Conservation (phyloP, 139 green algal species). For the Chlamydomonas sphaeroides region DNA sequence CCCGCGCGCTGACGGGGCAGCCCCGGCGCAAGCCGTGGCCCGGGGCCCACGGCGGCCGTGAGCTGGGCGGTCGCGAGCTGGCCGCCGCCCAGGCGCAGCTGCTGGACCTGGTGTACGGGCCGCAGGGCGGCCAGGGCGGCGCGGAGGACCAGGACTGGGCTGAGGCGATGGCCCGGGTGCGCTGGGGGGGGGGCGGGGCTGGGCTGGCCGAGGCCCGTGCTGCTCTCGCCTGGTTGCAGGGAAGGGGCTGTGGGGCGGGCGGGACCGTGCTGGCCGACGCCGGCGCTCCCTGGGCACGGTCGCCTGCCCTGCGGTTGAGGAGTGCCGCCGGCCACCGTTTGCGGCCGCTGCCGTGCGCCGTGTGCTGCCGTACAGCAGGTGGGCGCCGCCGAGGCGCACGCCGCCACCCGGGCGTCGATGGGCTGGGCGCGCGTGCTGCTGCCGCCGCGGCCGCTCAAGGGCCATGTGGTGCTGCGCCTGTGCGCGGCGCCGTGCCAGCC, state of each 20-base stretch:
- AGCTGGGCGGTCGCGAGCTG: neutral
- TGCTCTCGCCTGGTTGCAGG: neutral
- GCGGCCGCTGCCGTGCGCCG: neutral
- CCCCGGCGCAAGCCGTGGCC: neutral
- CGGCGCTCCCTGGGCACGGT: neutral
- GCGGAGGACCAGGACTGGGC: too few relatives aligned
- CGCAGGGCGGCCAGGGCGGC: neutral
- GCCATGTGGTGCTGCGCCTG: constrained; percentile 81
- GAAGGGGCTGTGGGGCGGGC: neutral
- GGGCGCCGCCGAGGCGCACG: too few relatives aligned
- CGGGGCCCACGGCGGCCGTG: neutral
- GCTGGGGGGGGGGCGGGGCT: too few relatives aligned
- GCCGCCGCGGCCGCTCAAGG: constrained; percentile 63
- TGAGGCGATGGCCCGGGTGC: too few relatives aligned
- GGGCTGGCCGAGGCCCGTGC: neutral
- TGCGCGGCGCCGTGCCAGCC: constrained; percentile 51
- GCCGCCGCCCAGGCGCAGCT: neutral
- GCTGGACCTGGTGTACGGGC: neutral
- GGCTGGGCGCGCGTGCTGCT: constrained; percentile 52
- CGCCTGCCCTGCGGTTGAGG: too few relatives aligned
- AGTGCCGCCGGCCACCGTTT: neutral
- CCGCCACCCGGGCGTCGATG: too few relatives aligned
- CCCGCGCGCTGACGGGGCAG: too few relatives aligned
- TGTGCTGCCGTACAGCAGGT: neutral
- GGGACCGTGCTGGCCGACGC: neutral